phyloP scores from a whole-genome alignment of 129 eudicot genomes.

The Mikania micrantha region DNA sequence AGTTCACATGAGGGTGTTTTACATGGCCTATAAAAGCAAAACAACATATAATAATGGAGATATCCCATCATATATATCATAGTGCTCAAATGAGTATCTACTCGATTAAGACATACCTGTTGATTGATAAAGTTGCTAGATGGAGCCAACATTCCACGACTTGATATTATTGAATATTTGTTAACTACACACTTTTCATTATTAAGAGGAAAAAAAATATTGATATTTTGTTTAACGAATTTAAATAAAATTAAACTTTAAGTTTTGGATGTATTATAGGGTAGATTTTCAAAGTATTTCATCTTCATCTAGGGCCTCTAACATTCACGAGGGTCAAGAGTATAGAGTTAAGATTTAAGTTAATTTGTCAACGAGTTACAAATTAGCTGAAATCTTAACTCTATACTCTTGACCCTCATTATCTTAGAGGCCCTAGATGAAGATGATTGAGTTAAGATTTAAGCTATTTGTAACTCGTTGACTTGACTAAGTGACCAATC shows the following conservation, averaged over 20 bases:
- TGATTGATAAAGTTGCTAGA: slow-evolving; percentile 16
- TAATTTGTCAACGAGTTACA: too few relatives aligned
- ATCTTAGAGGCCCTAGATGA: too few relatives aligned
- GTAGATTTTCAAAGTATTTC: too few relatives aligned
- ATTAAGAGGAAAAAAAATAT: neutral
- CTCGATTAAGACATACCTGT: slow-evolving; percentile 40
- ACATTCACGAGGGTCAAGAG: too few relatives aligned
- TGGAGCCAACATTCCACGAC: slow-evolving; percentile 27
- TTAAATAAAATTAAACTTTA: neutral
- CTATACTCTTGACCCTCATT: too few relatives aligned
- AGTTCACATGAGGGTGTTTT: neutral
- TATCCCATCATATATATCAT: slow-evolving; percentile 28
- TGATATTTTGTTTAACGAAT: neutral
- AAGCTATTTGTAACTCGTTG: too few relatives aligned
- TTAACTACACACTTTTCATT: neutral
- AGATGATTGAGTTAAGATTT: too few relatives aligned
- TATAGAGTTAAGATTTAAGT: too few relatives aligned
- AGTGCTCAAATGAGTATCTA: slow-evolving; percentile 35
- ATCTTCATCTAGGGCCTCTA: too few relatives aligned
- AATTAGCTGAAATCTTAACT: too few relatives aligned
- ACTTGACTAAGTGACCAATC: too few relatives aligned
- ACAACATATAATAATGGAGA: slow-evolving; percentile 23
- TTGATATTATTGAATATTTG: slow-evolving; percentile 6
- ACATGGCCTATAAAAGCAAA: slow-evolving; percentile 12
- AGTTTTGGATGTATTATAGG: neutral